These are phyloP conservation scores for Sporobolomyces roseus DNA, from an alignment of 768 basidiomycete species.

Conservation along the genomic window DNA sequence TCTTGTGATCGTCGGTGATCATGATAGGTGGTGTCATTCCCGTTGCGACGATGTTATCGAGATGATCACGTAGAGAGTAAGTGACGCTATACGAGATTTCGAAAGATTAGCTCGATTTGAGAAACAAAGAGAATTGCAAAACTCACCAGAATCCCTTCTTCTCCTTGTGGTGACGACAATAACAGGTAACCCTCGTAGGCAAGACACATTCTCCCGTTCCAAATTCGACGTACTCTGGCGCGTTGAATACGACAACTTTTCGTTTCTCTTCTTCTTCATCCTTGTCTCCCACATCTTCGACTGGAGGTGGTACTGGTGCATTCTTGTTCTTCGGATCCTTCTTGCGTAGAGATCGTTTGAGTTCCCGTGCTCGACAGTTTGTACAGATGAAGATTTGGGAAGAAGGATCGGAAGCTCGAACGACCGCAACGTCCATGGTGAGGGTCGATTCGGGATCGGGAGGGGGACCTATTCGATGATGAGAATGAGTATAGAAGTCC, in stretches of 20 bases:
- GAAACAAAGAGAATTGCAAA: not conserved
- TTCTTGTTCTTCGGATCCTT: constrained; percentile 55
- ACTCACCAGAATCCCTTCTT: constrained; percentile 72
- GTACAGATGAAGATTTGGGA: constrained; percentile 73
- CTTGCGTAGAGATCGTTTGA: constrained; percentile 84
- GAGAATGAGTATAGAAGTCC: no score
- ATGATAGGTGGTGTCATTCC: constrained; percentile 86
- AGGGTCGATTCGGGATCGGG: constrained; percentile 65
- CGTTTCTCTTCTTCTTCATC: constrained; percentile 54
- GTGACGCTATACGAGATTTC: constrained; percentile 59
- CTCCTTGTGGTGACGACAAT: constrained; percentile 97
- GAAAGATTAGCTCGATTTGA: not conserved
- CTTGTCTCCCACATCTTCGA: constrained; percentile 53
- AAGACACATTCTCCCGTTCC: constrained; percentile 77
- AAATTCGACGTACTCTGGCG: constrained; percentile 82
- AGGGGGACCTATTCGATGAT: not conserved
- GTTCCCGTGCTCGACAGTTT: constrained; percentile 84
- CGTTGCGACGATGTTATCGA: constrained; percentile 72
- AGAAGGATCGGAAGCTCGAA: constrained; percentile 75
- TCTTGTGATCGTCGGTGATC: constrained; percentile 99
- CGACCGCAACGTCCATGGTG: constrained; percentile 66
- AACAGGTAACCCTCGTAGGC: constrained; percentile 95
- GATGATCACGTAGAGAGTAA: constrained; percentile 75
- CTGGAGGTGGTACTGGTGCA: constrained; percentile 50
- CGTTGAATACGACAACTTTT: constrained; percentile 89